Conservation (phyloP, 176 grass and related monocot genomes). For the Avena eriantha region DNA sequence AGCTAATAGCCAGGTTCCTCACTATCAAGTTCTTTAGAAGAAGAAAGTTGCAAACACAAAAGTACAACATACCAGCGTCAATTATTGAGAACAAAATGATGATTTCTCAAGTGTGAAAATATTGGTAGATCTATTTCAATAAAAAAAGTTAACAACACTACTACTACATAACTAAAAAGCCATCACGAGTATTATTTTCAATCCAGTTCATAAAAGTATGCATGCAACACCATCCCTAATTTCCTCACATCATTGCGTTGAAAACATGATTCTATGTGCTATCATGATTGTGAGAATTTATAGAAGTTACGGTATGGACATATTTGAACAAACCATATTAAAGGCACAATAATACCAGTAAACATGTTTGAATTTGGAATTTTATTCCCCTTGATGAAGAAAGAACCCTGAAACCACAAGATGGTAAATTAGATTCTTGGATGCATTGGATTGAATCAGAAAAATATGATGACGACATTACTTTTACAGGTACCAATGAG, state of each 20-base stretch:
- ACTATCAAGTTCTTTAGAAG: not conserved
- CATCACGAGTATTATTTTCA: no score
- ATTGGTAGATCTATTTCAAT: not conserved
- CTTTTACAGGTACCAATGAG: no score
- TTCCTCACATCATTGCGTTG: no score
- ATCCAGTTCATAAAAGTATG: no score
- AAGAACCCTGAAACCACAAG: not conserved
- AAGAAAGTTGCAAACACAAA: not conserved
- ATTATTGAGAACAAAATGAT: not conserved
- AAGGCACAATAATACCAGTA: no score
- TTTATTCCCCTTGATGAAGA: not conserved
- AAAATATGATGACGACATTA: not conserved
- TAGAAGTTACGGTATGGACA: not conserved
- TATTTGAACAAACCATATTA: not conserved
- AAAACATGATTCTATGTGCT: no score
- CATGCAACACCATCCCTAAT: no score
- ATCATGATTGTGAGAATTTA: not conserved
- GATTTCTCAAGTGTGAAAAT: not conserved
- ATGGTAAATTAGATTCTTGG: not conserved
- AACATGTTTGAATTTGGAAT: no score
- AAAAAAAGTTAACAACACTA: no score
- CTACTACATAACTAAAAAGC: no score
- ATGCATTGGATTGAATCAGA: not conserved
- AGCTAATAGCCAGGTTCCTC: not conserved
- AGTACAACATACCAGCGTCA: no score